Evolutionary conservation across 2,329 filamentous ascomycete species (phyloP), one percentile per base, ranked within the genome.

Genomic region (Penicillium sp.): DNA sequence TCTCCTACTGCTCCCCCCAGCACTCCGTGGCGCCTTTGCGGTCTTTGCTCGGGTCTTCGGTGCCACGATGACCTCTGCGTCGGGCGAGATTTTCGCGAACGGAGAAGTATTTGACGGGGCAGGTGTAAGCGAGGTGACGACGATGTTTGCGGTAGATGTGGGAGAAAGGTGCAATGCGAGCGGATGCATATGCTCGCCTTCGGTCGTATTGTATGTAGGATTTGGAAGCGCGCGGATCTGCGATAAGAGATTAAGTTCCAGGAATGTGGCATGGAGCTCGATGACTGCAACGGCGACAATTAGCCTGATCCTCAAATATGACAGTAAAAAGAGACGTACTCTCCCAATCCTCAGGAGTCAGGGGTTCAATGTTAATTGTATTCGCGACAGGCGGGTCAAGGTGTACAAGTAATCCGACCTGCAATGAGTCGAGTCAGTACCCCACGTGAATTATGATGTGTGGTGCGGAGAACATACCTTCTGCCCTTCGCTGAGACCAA

Each of bases 261-360:
- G 78, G 65, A 97, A 98, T 13, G 87, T 93, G 4, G 93, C 93
- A 74, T 98, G 93, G 1, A 98, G 77, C 71, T 98, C 93, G 61
- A 98, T 97, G 63, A 97, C 79, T 80, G 56, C 27, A 43, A n/a
- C 10, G 28, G 38, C 4, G 32, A 57, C 37, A 56, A 47, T 56
- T 20, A 52, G 45, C 44, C 29, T 20, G 25, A n/a, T 5, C 38
- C 12, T 10, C 4, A 32, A 46, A 42, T 39, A 39, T 9, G 20
- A 18, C 3, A 13, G 12, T 15, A 31, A 6, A 8, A 12, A 28
- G 9, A 32, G 45, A 67, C 76, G 55, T 74, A 79, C 78, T 95
- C 72, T 98, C 93, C 93, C 93, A 98, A 67, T 98, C 93, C 50
- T 95, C 89, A 1, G 92, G 84, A 0, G 93, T 97, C 62, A 97